Conservation (phyloP, 75 land plant species). For the Pinus albicaulis region DNA sequence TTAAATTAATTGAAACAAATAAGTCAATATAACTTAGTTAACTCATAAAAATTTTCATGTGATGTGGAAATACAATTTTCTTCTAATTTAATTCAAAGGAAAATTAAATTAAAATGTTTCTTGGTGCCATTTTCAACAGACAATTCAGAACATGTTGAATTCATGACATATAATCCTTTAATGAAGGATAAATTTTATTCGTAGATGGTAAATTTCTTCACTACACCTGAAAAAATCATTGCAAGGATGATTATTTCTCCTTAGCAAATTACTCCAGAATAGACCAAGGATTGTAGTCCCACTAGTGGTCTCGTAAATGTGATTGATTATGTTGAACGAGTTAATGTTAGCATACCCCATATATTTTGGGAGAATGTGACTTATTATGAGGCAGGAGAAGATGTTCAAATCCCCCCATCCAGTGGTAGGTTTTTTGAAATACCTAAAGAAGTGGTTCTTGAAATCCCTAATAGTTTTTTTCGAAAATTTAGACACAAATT, state of each 20-base stretch:
- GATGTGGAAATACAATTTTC: too few species aligned
- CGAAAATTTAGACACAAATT: background rate
- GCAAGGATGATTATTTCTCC: background rate
- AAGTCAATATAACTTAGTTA: too few species aligned
- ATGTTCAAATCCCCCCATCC: background rate
- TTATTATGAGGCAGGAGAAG: background rate
- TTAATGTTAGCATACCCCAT: background rate
- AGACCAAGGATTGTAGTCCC: background rate
- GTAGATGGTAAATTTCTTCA: background rate
- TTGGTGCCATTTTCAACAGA: too few species aligned
- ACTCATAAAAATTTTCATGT: too few species aligned
- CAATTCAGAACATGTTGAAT: background rate
- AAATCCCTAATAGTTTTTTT: slow-evolving; percentile 1
- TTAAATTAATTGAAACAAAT: too few species aligned
- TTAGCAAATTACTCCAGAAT: background rate
- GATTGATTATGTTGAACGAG: background rate
- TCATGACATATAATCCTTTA: background rate
- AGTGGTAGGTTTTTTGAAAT: background rate
- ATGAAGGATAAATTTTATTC: background rate
- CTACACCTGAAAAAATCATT: background rate
- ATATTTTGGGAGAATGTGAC: background rate
- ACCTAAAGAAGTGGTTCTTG: slow-evolving; percentile 1
- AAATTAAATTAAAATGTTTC: too few species aligned
- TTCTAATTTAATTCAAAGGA: too few species aligned
- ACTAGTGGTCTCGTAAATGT: background rate